A percentile compares a stretch with the other conserved stretches of the same genome.
Evolutionary conservation across 2,329 filamentous ascomycete species (phyloP).

Genomic region (Neopestalotiopsis sp.): DNA sequence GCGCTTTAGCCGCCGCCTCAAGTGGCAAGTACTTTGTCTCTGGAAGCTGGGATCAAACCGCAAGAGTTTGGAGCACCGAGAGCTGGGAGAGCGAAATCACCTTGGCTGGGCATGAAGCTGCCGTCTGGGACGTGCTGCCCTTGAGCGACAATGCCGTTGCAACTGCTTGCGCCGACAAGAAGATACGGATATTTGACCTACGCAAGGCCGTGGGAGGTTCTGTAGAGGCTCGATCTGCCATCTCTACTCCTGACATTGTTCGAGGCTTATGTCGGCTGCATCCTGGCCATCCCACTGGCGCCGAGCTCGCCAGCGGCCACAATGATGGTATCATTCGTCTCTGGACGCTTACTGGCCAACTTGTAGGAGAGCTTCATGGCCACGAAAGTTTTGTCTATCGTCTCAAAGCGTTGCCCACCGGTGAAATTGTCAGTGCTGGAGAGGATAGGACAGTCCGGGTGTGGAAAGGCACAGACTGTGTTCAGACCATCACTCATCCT

Average conservation of each 20-base stretch:
- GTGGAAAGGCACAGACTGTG: constrained; percentile 82
- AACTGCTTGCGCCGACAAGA: constrained; percentile 91
- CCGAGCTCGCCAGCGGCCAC: constrained; percentile 92
- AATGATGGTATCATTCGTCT: constrained; percentile 90
- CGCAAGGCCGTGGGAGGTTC: constrained; percentile 61
- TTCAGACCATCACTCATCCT: constrained; percentile 96
- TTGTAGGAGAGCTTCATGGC: constrained; percentile 78
- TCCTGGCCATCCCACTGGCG: constrained; percentile 75
- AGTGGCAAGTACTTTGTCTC: constrained; percentile 80
- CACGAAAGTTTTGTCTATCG: constrained; percentile 97
- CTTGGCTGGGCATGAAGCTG: constrained; percentile 75
- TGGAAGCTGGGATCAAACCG: constrained; percentile 91
- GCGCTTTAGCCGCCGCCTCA: constrained; percentile 79
- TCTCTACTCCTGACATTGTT: constrained; percentile 79
- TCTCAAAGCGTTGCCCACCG: constrained; percentile 75
- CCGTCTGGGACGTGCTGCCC: constrained; percentile 89
- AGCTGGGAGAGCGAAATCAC: constrained; percentile 81
- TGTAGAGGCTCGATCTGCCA: constrained; percentile 56
- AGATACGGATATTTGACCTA: constrained; percentile 83
- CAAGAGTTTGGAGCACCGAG: constrained; percentile 82
- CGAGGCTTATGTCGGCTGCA: constrained; percentile 88
- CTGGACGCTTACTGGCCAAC: constrained; percentile 81
- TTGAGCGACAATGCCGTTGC: constrained; percentile 81
- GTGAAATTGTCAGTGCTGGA: constrained; percentile 87
- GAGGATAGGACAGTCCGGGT: constrained; percentile 93